Evolutionary conservation across 345 rosid genomes (phyloP).

Genomic region (Orychophragmus violaceus): DNA sequence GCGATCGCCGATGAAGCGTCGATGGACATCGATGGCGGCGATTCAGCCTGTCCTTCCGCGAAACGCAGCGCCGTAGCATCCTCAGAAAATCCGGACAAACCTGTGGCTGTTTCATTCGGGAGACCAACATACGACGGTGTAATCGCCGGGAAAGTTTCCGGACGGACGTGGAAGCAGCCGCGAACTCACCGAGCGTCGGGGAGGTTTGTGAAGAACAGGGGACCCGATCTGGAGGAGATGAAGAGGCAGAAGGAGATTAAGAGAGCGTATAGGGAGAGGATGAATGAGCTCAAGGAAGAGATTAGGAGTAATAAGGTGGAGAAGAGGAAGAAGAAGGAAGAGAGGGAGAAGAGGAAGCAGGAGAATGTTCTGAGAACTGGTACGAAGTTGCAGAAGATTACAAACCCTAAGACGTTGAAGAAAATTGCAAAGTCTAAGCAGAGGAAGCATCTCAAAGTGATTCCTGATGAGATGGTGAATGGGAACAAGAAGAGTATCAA

Average conservation of each 20-base stretch:
- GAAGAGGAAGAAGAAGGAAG: slow-evolving; percentile 83
- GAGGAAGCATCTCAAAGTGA: slow-evolving; percentile 66
- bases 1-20: slow-evolving; percentile 24
- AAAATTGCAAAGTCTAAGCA: slow-evolving; percentile 70
- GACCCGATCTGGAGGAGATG: slow-evolving; percentile 59
- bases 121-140: slow-evolving; percentile 86
- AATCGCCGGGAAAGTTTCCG: slow-evolving; percentile 84
- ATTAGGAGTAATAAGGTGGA: slow-evolving; percentile 66
- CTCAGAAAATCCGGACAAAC: slow-evolving; percentile 60
- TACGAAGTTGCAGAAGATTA: slow-evolving; percentile 71
- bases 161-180: slow-evolving; percentile 78
- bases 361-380: slow-evolving; percentile 78
- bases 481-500: slow-evolving; percentile 3
- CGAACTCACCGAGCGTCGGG: slow-evolving; percentile 70
- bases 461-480: slow-evolving; percentile 55
- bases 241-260: slow-evolving; percentile 62
- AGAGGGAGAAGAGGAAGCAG: slow-evolving; percentile 83
- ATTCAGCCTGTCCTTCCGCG: slow-evolving; percentile 45
- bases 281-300: slow-evolving; percentile 76
- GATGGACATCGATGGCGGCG: slow-evolving; percentile 54
- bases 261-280: slow-evolving; percentile 75
- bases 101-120: slow-evolving; percentile 40
- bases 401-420: slow-evolving; percentile 79
- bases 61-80: slow-evolving; percentile 77
- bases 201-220: slow-evolving; percentile 48